Evolutionary conservation across 2,329 filamentous ascomycete species (phyloP), one percentile per base, ranked within the genome.

Genomic region (Xylariaceae sp.): DNA sequence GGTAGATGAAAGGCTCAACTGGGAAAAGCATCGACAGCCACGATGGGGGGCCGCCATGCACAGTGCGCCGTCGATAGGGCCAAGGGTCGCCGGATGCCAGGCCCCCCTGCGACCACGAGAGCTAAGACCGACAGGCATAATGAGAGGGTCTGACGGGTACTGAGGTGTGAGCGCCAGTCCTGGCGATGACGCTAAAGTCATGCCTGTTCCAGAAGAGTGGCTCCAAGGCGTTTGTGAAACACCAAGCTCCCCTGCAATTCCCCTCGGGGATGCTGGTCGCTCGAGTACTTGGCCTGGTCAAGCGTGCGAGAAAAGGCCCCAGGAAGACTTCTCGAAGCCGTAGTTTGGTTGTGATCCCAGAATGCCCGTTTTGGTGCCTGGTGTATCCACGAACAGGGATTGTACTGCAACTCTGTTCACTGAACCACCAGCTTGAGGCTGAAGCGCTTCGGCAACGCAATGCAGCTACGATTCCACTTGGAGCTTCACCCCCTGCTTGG

Each of bases 191-290:
- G 41, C 44, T 39, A 48, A 40, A 38, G 22, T 37, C 40, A 44
- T 44, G 32, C 40, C 19, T 37, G 47, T 41, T 39, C 44, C 42
- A 50, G 44, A 48, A 46, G 37, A 38, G 41, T 32, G 32, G 22
- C 54, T 50, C 63, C 70, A 61, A 64, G 67, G 64, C 65, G 59
- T 58, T 72, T 66, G 69, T 77, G 75, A 77, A 77, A 77, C 75
- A 71, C 63, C 61, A 67, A 56, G 46, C 55, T 64, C 68, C 71
- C 73, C 69, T 76, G 72, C 56, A 69, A 71, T 70, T 70, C 66
- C 70, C 62, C 61, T 55, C 37, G 50, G n/a, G n/a, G n/a, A 47
- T 19, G 44, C 54, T 55, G 16, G 44, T 54, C 54, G 49, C 49
- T 55, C 61, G 59, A 66, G 65, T 69, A 67, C 65, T 29, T 65